phyloP scores from a whole-genome alignment of 2,329 filamentous ascomycete genomes.

The Phyllosticta citriasiana region DNA sequence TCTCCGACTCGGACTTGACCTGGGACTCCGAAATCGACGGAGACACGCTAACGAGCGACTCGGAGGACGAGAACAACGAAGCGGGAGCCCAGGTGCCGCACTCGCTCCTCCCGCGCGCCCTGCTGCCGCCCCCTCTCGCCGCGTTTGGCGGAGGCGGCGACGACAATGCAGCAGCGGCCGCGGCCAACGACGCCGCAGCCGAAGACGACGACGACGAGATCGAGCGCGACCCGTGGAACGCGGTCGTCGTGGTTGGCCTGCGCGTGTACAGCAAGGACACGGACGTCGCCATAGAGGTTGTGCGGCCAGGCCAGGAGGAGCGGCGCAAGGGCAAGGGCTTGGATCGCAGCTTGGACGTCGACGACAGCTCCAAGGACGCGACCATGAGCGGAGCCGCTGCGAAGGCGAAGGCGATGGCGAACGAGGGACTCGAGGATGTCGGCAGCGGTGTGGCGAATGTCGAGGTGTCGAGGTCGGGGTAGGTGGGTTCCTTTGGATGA shows the following conservation, averaged over 20 bases:
- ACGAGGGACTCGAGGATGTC: neutral
- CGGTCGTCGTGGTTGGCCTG: constrained; percentile 49
- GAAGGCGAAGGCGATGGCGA: neutral
- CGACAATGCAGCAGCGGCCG: neutral
- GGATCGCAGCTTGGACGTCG: constrained; percentile 23
- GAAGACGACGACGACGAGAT: constrained; percentile 31
- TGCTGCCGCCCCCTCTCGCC: neutral
- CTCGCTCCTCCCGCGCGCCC: neutral
- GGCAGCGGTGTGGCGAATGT: neutral
- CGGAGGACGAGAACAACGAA: constrained; percentile 6
- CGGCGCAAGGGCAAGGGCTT: constrained; percentile 20
- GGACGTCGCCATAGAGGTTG: constrained; percentile 41
- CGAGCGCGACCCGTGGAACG: constrained; percentile 48
- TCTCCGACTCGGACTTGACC: constrained; percentile 23
- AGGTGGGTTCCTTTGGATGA: neutral
- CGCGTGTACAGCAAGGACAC: constrained; percentile 47
- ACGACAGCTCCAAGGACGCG: constrained; percentile 31
- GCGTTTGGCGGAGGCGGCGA: neutral
- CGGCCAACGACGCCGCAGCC: constrained; percentile 13
- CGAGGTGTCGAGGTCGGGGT: neutral
- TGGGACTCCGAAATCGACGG: constrained; percentile 34
- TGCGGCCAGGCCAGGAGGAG: constrained; percentile 11
- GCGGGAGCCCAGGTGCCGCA: neutral
- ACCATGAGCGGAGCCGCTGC: constrained; percentile 15
- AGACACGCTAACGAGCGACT: constrained; percentile 18